phyloP scores from a whole-genome alignment of 2,329 filamentous ascomycete species.

The Penicillium sp. region DNA sequence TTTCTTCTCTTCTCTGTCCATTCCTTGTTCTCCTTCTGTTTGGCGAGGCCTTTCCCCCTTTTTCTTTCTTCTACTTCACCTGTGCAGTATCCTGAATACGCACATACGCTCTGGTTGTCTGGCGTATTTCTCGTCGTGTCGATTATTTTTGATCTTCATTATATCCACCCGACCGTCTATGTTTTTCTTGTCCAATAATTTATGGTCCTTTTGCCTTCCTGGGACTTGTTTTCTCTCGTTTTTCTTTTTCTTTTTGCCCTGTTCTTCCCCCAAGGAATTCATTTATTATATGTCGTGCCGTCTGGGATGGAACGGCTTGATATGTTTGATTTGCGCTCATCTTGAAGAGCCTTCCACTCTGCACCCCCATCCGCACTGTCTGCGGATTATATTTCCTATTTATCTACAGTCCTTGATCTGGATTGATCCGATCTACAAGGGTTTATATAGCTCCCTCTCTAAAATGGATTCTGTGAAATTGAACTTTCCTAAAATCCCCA shows the following conservation, averaged over 20 bases:
- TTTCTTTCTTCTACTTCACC: constrained; percentile 3
- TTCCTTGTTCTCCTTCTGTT: constrained; percentile 9
- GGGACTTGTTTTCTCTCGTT: not conserved
- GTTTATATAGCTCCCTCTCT: constrained; percentile 12
- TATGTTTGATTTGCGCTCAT: constrained; percentile 7
- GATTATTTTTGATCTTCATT: constrained; percentile 19
- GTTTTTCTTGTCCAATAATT: constrained; percentile 16
- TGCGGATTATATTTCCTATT: constrained; percentile 16
- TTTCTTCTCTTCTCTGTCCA: constrained; percentile 13
- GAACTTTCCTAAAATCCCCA: not conserved
- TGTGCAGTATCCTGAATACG: constrained; percentile 11
- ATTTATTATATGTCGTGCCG: constrained; percentile 15
- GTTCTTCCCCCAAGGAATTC: constrained; percentile 5
- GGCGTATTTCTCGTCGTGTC: constrained; percentile 19
- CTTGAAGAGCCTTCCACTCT: constrained; percentile 14
- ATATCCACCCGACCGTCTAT: constrained; percentile 17
- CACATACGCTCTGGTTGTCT: constrained; percentile 16
- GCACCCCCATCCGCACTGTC: constrained; percentile 12
- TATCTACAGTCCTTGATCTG: constrained; percentile 22
- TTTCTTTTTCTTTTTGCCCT: not conserved
- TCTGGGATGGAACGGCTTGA: constrained; percentile 19
- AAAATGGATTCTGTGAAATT: constrained; percentile 16
- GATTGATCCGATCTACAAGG: constrained; percentile 12
- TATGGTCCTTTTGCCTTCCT: constrained; percentile 7
- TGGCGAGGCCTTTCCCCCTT: constrained; percentile 14